Base-by-base conservation (phyloP, 2,329 filamentous ascomycete genomes). In the Hymenoscyphus fructigenus region DNA sequence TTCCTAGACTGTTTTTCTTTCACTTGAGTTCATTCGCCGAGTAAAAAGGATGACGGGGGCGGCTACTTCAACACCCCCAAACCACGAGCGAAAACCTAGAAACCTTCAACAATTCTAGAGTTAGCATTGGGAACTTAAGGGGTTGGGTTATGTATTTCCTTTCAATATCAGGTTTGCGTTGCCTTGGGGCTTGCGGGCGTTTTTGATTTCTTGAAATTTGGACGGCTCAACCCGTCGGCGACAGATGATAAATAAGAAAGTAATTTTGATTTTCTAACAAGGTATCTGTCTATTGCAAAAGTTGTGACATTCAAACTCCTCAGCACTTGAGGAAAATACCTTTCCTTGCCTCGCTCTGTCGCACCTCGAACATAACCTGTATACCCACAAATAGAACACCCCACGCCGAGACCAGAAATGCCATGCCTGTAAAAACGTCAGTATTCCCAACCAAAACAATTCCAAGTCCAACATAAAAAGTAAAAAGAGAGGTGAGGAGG, bases 351-450 rank as follows among this genome's bases (percentile, higher is more conserved):
- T 99, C 95, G 53, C 84, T 83, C 80, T 97, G 92, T 61, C 95
- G 84, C 70, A 96, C 85, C 81, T 99, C 95, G 80, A 98, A 97
- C 95, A 99, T 99, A 74, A 97, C 81, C 79, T 98, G 94, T 53
- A 91, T 85, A 29, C 90, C 93, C 0, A 93, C 87, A 75, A 97
- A 99, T 9, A 98, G 78, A 55, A 86, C 87, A n/a, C 77, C 79
- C 73, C 88, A 94, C 3, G 92, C 91, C 2, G 82, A 82, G 12
- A 88, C 74, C 56, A 98, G 78, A 76, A 97, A 99, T 1, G 86
- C 75, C 10, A 91, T 74, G 0, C 95, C 94, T 83, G 34, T 15
- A 66, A 28, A 2, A 12, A 1, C 20, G 20, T 50, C 26, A 50
- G 44, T 50, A 23, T n/a, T n/a, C 15, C 15, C 38, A n/a, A n/a